phyloP scores from a whole-genome alignment of 1,139 yeast genomes.

The Meyerozyma carpophila region DNA sequence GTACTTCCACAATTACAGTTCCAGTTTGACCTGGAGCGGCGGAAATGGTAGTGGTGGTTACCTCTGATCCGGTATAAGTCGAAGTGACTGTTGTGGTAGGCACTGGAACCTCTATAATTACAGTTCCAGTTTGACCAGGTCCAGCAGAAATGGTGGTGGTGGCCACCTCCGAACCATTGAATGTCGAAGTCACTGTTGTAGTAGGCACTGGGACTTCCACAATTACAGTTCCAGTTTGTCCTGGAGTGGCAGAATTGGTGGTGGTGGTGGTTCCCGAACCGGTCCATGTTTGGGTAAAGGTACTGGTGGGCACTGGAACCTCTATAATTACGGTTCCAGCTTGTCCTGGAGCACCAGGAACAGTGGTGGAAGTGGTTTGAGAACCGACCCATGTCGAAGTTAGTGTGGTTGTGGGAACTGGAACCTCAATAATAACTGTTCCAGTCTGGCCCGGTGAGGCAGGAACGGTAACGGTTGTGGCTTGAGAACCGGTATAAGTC shows the following conservation, averaged over 20 bases:
- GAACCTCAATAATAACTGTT: slow-evolving; percentile 6
- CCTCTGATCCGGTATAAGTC: no score
- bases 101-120: no score
- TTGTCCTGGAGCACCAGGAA: slow-evolving; percentile 2
- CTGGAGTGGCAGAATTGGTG: neutral
- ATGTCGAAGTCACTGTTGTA: neutral
- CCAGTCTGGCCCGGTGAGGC: slow-evolving; percentile 7
- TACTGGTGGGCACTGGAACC: slow-evolving; percentile 2
- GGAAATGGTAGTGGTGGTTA: no score
- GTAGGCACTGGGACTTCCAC: slow-evolving; percentile 1
- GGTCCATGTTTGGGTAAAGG: slow-evolving; percentile 2
- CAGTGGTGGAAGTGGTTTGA: neutral
- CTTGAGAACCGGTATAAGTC: slow-evolving; percentile 6
- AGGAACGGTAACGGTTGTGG: slow-evolving; percentile 1
- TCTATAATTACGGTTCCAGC: slow-evolving; percentile 3
- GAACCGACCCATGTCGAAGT: slow-evolving; percentile 3
- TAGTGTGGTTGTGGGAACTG: slow-evolving; percentile 4
- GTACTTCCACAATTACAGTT: slow-evolving; percentile 1
- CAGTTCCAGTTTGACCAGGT: no score
- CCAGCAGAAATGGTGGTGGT: slow-evolving; percentile 3
- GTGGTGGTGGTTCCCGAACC: slow-evolving; percentile 4
- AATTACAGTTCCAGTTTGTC: neutral
- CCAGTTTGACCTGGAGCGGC: no score
- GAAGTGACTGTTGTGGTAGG: no score
- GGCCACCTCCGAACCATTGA: slow-evolving; percentile 7